Base-by-base conservation (phyloP, 2,329 filamentous ascomycete genomes). In the Chrysosphaeria jannelii region DNA sequence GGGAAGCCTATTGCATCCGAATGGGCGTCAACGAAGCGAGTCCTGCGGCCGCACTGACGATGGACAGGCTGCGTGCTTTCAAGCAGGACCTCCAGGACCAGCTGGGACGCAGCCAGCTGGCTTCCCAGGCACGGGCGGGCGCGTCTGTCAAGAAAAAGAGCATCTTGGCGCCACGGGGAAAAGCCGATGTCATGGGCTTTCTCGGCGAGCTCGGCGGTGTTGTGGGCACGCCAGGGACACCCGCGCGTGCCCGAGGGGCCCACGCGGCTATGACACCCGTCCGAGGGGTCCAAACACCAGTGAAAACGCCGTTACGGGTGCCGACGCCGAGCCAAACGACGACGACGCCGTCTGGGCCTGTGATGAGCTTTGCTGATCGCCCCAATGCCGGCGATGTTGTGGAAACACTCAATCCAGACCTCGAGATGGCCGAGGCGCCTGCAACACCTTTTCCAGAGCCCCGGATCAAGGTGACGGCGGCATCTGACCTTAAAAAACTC, bases 1-100 rank as follows among this genome's bases (percentile, higher is more conserved):
- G 85, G 85, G 85, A 97, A 44, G 81, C 78, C 1, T 93, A 91
- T 52, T 79, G 72, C 43, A 69, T 97, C 40, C 89, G 81, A 45
- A 78, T 93, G 66, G 75, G 79, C 13, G 50, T 62, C 14, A 14
- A 20, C 22, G 75, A 88, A 27, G 70, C 76, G 27, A 65, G 66
- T 30, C 65, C 55, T 28, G 47, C 74, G 29, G 7, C 16, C 7
- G 61, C 69, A 22, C 24, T 31, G 21, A 21, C 28, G 6, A 51
- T 88, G 20, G 59, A 69, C 18, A 68, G 59, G 1, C 59, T 74
- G 21, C 59, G 69, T 20, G 61, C 64, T 26, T 70, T 97, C 40
- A 90, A 90, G 43, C 71, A 76, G 38, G 68, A 74, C 36, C 56
- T 91, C 6, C 76, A 81, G 38, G 78, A 91, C 36, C 55, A 60